phyloP scores from a whole-genome alignment of 371 early-diverging fungal genomes.

The Phascolomyces articulosus region DNA sequence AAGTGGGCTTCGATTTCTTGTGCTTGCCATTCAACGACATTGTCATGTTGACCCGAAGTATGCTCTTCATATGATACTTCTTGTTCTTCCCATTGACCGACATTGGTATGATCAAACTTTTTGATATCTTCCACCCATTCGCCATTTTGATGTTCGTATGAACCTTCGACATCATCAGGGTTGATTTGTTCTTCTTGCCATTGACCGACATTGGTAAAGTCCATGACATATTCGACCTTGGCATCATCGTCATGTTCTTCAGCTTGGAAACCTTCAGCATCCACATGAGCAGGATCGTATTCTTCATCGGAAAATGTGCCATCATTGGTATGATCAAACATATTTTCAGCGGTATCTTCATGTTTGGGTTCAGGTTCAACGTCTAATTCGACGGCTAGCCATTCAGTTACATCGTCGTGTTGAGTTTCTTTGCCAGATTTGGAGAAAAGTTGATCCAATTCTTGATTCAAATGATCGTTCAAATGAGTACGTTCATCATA shows the following conservation, averaged over 20 bases:
- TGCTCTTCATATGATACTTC: slow-evolving; percentile 1
- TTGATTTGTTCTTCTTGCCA: slow-evolving; percentile 31
- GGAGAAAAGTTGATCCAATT: not conserved
- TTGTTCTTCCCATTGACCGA: not conserved
- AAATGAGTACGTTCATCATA: slow-evolving; percentile 21
- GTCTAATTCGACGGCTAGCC: slow-evolving; percentile 11
- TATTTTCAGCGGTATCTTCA: slow-evolving; percentile 1
- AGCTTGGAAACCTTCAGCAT: slow-evolving; percentile 3
- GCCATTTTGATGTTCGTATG: slow-evolving; percentile 8
- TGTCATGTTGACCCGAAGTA: not conserved
- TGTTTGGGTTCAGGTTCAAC: not conserved
- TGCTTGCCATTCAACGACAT: slow-evolving; percentile 14
- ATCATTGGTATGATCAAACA: slow-evolving; percentile 17
- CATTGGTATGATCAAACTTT: slow-evolving; percentile 3
- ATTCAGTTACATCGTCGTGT: not conserved
- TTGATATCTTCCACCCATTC: slow-evolving; percentile 6
- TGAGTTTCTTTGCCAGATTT: too few species aligned
- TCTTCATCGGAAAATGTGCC: slow-evolving; percentile 19
- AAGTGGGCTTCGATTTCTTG: not conserved
- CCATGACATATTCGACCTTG: not conserved
- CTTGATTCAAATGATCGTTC: slow-evolving; percentile 5
- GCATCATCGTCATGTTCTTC: slow-evolving; percentile 13
- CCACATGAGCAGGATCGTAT: slow-evolving; percentile 7
- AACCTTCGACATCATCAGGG: slow-evolving; percentile 17
- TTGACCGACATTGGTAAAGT: slow-evolving; percentile 15